These are phyloP conservation scores for Lachnellula willkommii DNA, from an alignment of 2,329 filamentous ascomycete species.

Conservation along the genomic window DNA sequence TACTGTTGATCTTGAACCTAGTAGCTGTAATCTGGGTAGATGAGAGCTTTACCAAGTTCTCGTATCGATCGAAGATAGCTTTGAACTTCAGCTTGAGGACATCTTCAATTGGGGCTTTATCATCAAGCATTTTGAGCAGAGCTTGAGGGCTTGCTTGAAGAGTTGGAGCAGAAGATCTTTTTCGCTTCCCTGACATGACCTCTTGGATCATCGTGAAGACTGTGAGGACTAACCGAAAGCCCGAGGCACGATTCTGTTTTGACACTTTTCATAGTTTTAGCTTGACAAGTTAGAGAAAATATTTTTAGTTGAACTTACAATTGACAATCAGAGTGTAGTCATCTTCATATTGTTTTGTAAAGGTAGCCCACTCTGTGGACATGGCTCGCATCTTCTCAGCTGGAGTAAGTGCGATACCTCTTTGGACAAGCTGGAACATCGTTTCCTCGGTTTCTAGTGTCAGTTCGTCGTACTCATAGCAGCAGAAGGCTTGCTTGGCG, in stretches of 20 bases:
- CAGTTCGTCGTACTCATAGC: slow-evolving; percentile 39
- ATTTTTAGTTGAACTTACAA: slow-evolving; percentile 22
- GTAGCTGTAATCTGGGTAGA: slow-evolving; percentile 24
- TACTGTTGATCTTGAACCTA: slow-evolving; percentile 20
- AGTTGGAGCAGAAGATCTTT: slow-evolving; percentile 17
- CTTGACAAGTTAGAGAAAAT: background rate
- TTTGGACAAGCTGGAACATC: slow-evolving; percentile 43
- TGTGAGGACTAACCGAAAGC: slow-evolving; percentile 32
- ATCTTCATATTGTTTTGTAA: slow-evolving; percentile 38
- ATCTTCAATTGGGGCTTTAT: slow-evolving; percentile 25
- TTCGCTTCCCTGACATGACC: slow-evolving; percentile 17
- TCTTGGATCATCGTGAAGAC: slow-evolving; percentile 34
- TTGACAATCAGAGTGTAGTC: slow-evolving; percentile 37
- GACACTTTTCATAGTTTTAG: slow-evolving; percentile 26
- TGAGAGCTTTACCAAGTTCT: slow-evolving; percentile 27
- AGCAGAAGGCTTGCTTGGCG: slow-evolving; percentile 36
- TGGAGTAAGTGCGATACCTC: slow-evolving; percentile 39
- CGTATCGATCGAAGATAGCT: slow-evolving; percentile 31
- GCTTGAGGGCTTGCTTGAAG: slow-evolving; percentile 29
- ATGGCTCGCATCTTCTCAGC: slow-evolving; percentile 44
- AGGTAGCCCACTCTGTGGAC: slow-evolving; percentile 41
- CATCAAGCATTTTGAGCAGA: slow-evolving; percentile 30
- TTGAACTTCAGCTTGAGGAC: slow-evolving; percentile 28
- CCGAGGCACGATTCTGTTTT: slow-evolving; percentile 31
- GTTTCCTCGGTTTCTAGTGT: slow-evolving; percentile 40